Evolutionary conservation across 208 protist genomes (phyloP).

Genomic region (Balamuthia mandrillaris): DNA sequence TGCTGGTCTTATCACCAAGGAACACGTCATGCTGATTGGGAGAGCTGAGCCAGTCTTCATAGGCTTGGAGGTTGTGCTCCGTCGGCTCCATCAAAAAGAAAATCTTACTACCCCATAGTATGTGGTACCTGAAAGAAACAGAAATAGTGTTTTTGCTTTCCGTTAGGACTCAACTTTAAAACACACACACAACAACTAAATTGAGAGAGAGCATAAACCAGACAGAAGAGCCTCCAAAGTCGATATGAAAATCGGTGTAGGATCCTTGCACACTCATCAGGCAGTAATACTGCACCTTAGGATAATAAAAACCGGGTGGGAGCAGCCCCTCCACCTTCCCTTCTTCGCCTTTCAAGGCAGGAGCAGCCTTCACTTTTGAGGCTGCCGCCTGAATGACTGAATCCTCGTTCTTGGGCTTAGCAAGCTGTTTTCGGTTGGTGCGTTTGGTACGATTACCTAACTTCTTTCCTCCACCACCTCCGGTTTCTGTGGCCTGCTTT

Average conservation of each 20-base stretch:
- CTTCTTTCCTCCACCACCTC: background rate
- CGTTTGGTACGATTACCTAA: background rate
- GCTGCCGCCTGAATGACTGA: background rate
- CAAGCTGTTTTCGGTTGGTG: background rate
- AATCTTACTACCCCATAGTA: conserved; percentile 57
- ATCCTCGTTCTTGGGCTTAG: background rate
- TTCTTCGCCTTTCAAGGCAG: too few species aligned
- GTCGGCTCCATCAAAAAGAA: conserved; percentile 45
- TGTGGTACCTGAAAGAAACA: conserved; percentile 61
- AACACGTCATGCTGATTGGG: conserved; percentile 6
- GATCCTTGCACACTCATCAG: conserved; percentile 53
- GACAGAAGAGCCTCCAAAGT: conserved; percentile 64
- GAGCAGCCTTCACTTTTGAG: background rate
- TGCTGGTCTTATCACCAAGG: background rate
- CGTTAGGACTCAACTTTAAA: background rate
- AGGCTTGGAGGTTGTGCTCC: background rate
- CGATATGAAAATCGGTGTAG: conserved; percentile 70
- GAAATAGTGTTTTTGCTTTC: background rate
- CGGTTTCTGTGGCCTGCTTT: background rate
- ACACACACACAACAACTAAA: background rate
- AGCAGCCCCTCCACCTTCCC: too few species aligned
- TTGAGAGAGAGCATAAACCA: conserved; percentile 34
- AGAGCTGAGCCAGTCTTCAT: conserved; percentile 39
- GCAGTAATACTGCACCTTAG: conserved; percentile 58
- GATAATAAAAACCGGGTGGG: too few species aligned